Base-by-base conservation (phyloP, 768 basidiomycete species). In the Boletus eberwhitei region DNA sequence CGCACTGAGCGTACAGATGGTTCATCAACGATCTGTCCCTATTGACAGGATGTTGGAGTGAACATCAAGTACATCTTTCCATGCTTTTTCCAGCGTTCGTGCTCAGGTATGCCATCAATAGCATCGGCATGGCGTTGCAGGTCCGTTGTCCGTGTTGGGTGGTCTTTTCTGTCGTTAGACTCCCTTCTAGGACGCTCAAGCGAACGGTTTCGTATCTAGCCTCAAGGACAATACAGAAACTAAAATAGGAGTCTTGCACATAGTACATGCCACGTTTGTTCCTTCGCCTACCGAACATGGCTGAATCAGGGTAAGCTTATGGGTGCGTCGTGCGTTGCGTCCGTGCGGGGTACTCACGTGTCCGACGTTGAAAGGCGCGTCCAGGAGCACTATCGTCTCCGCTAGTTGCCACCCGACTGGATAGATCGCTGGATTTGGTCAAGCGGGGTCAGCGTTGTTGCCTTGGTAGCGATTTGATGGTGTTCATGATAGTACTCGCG, bases 321-420 rank as follows among this genome's bases (percentile, higher is more conserved):
- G 59, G 80, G 61, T 5, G 2, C 34, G 11, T 48, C 11, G 17
- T 52, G n/a, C 7, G 4, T 39, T 19, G 29, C 1, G 11, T 54
- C n/a, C 6, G 4, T 37, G 21, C 42, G n/a, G n/a, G 22, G n/a
- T 52, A 24, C 54, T 70, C 29, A 59, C 13, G 9, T 19, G 21
- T 36, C 14, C n/a, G 19, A 48, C 21, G 3, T 44, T 17, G 11
- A 60, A 36, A 88, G 87, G 88, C 19, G 71, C 78, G n/a, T n/a
- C n/a, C n/a, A 0, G 88, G 88, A 2, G 87, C 87, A 2, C 72
- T 89, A 11, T 74, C 74, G 8, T 69, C 91, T 0, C 93, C 93
- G 3, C 77, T 95, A 17, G 82, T 87, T 0, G 80, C 92, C 0
- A 95, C 93, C 0, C 88, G 4, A 24, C 4, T 24, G 24, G 2